Conservation (phyloP, 345 rosid genomes). For the Citrus hindsii region DNA sequence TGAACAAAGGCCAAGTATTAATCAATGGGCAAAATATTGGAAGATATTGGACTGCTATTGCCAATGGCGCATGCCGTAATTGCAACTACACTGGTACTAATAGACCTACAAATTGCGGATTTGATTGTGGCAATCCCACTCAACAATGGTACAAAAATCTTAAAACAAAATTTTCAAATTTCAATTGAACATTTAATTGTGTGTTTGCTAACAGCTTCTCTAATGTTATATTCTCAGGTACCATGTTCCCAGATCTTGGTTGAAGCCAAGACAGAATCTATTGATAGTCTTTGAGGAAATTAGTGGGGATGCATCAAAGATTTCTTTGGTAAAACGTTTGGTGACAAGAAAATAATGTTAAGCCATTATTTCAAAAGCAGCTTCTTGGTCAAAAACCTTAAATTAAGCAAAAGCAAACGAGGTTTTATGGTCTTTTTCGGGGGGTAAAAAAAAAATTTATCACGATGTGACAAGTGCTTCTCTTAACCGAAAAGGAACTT, state of each 20-base stretch:
- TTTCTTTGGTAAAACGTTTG: conserved; percentile 41
- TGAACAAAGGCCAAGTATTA: conserved; percentile 62
- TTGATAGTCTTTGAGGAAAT: conserved; percentile 55
- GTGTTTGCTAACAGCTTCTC: neutral
- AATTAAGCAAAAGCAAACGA: neutral
- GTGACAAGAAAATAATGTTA: conserved; percentile 4
- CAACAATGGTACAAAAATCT: conserved; percentile 44
- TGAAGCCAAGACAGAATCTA: conserved; percentile 42
- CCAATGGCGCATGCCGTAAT: conserved; percentile 40
- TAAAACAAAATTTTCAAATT: neutral
- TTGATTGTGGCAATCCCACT: conserved; percentile 53
- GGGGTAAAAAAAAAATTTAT: neutral
- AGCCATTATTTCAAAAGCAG: neutral
- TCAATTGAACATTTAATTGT: neutral
- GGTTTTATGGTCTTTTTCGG: neutral
- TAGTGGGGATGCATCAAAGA: conserved; percentile 47
- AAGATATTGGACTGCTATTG: conserved; percentile 45
- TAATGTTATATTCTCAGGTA: conserved; percentile 39
- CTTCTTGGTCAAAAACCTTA: neutral
- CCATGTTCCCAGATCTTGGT: conserved; percentile 64
- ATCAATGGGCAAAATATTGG: conserved; percentile 52
- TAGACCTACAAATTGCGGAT: conserved; percentile 39
- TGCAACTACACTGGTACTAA: conserved; percentile 42
- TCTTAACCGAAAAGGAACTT: no score
- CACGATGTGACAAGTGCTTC: neutral